A percentile compares a stretch with the other conserved stretches of the same genome.
Evolutionary conservation across 768 basidiomycete genomes (phyloP).

Genomic region (Kwoniella shandongensis): DNA sequence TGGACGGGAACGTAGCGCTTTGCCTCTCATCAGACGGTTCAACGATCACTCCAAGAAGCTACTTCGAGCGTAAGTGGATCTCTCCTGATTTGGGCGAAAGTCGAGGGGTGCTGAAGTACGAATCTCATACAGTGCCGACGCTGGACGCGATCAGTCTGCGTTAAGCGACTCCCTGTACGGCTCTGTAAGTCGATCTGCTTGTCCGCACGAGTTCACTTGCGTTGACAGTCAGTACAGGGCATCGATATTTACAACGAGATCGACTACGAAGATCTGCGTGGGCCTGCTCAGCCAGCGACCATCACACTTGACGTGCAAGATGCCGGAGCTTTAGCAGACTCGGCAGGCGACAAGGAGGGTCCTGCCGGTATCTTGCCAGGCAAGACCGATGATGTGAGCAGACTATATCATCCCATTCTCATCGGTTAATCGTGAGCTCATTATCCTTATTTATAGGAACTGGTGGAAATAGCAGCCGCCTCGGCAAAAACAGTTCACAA

Average conservation of each 20-base stretch:
- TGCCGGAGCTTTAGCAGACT: constrained; percentile 59
- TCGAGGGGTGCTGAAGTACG: background rate
- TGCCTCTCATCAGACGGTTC: constrained; percentile 93
- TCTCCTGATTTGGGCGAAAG: background rate
- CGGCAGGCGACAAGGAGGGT: constrained; percentile 41
- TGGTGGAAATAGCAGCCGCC: constrained; percentile 10
- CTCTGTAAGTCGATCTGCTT: background rate
- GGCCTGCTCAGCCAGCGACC: constrained; percentile 64
- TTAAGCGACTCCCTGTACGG: constrained; percentile 9
- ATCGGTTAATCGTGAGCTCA: background rate
- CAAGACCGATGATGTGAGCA: constrained; percentile 37
- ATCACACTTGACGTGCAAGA: constrained; percentile 86
- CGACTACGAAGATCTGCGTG: constrained; percentile 80
- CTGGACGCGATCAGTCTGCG: constrained; percentile 9
- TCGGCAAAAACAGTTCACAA: constrained; percentile 7
- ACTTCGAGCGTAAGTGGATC: constrained; percentile 55
- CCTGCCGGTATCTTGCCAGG: constrained; percentile 36
- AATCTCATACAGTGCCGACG: constrained; percentile 3
- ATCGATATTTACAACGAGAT: constrained; percentile 61
- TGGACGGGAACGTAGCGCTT: constrained; percentile 77
- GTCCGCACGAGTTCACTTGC: background rate
- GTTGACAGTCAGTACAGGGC: constrained; percentile 16
- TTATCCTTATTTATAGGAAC: constrained; percentile 21
- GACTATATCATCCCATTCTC: background rate
- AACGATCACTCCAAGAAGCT: constrained; percentile 95